A percentile compares a stretch with the other conserved stretches of the same genome.
Conservation (phyloP, 1,284 basidiomycete genomes). For the Pyrrhoderma noxium region DNA sequence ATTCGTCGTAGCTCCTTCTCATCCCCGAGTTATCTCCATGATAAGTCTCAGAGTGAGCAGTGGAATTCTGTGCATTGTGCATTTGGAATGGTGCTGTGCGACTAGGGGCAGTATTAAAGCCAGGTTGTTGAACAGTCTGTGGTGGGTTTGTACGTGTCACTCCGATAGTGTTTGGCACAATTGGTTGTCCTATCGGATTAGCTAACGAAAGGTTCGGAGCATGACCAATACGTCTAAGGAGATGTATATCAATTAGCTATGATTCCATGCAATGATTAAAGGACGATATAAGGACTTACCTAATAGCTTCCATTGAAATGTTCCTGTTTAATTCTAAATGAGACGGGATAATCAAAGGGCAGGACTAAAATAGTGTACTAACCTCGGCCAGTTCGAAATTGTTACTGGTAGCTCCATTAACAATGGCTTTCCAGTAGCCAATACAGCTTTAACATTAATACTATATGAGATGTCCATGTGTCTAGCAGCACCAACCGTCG, state of each 20-base stretch:
- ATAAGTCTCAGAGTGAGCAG: conserved; percentile 1
- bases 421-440: conserved; percentile 59
- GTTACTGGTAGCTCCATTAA: conserved; percentile 68
- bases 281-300: conserved; percentile 35
- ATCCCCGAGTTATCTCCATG: conserved; percentile 4
- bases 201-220: conserved; percentile 53
- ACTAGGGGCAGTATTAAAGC: conserved; percentile 7
- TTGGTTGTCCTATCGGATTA: conserved; percentile 1
- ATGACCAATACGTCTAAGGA: conserved; percentile 57
- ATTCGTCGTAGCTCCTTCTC: conserved; percentile 15
- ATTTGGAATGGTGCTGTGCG: conserved; percentile 14
- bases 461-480: conserved; percentile 79
- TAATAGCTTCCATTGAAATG: conserved; percentile 60
- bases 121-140: conserved; percentile 6
- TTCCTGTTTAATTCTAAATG: conserved; percentile 32
- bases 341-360: not conserved
- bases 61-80: conserved; percentile 1
- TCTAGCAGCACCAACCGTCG: conserved; percentile 68
- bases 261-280: not conserved
- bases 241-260: not conserved
- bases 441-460: conserved; percentile 66
- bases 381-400: conserved; percentile 78
- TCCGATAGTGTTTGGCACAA: conserved; percentile 7
- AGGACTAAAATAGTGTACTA: conserved; percentile 21
- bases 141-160: conserved; percentile 2